Evolutionary conservation across 768 basidiomycete genomes (phyloP).

Genomic region (Calvatia gigantea): DNA sequence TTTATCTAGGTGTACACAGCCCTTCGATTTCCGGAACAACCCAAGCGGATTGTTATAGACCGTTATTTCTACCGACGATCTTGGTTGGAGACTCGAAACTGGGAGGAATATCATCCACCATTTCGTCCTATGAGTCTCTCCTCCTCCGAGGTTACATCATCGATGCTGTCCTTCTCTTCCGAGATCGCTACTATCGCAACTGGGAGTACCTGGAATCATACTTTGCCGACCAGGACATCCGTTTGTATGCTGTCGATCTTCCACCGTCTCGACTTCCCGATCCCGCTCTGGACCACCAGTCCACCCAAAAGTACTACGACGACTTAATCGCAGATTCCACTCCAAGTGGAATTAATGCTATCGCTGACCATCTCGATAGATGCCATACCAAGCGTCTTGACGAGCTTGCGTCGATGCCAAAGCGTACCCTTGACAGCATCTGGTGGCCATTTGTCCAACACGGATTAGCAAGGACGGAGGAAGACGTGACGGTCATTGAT

Average conservation of each 20-base stretch:
- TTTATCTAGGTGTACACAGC: slow-evolving; percentile 76
- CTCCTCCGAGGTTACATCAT: slow-evolving; percentile 86
- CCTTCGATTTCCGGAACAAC: slow-evolving; percentile 80
- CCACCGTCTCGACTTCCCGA: slow-evolving; percentile 54
- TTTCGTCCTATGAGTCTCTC: slow-evolving; percentile 91
- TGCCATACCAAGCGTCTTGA: slow-evolving; percentile 64
- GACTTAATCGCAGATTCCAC: slow-evolving; percentile 33
- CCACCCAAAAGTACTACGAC: slow-evolving; percentile 74
- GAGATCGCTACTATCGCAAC: slow-evolving; percentile 85
- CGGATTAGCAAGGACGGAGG: slow-evolving; percentile 56
- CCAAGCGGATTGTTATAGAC: slow-evolving; percentile 83
- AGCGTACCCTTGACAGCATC: slow-evolving; percentile 68
- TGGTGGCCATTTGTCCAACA: slow-evolving; percentile 99
- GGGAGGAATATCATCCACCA: slow-evolving; percentile 89
- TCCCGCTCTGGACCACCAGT: slow-evolving; percentile 38
- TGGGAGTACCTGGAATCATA: slow-evolving; percentile 77
- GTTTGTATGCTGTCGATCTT: slow-evolving; percentile 47
- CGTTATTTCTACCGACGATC: slow-evolving; percentile 83
- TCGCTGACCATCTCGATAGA: slow-evolving; percentile 57
- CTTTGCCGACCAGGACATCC: slow-evolving; percentile 70
- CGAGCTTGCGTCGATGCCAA: slow-evolving; percentile 75
- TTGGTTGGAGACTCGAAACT: slow-evolving; percentile 86
- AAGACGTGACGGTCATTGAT: slow-evolving; percentile 87
- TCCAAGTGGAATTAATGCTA: slow-evolving; percentile 36
- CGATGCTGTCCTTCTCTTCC: slow-evolving; percentile 80